Conservation (phyloP, 768 basidiomycete species). For the Lactarius tabidus region DNA sequence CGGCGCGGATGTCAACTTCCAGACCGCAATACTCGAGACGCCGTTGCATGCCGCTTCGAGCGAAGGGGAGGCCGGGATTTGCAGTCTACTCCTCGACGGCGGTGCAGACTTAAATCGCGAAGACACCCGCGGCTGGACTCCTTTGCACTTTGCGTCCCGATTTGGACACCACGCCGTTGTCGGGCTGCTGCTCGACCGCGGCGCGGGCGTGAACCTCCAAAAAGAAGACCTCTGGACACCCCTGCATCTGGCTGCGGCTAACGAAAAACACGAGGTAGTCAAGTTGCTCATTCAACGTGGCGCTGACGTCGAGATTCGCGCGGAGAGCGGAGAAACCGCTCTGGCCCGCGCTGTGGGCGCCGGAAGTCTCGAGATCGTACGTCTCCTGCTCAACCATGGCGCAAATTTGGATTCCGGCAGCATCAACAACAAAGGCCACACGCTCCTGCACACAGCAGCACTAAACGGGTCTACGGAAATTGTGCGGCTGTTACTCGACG, state of each 20-base stretch:
- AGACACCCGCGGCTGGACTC: neutral
- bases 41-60: neutral
- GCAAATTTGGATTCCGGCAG: neutral
- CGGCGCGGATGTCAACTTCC: neutral
- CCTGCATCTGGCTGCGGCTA: neutral
- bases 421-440: neutral
- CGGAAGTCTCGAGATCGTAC: neutral
- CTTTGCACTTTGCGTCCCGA: neutral
- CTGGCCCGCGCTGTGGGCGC: neutral
- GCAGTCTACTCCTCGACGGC: neutral
- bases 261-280: neutral
- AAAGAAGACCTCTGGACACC: neutral
- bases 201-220: neutral
- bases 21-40: neutral
- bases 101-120: neutral
- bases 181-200: neutral
- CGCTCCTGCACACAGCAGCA: slow-evolving; percentile 3
- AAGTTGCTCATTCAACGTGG: neutral
- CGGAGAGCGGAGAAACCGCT: neutral
- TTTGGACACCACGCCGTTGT: neutral
- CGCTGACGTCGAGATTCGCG: neutral
- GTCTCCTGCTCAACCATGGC: neutral
- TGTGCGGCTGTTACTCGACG: neutral
- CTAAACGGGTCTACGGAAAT: neutral
- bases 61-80: neutral